Evolutionary conservation across 495 filamentous ascomycete genomes (phyloP).

Genomic region (Aspergillus ellipticus): DNA sequence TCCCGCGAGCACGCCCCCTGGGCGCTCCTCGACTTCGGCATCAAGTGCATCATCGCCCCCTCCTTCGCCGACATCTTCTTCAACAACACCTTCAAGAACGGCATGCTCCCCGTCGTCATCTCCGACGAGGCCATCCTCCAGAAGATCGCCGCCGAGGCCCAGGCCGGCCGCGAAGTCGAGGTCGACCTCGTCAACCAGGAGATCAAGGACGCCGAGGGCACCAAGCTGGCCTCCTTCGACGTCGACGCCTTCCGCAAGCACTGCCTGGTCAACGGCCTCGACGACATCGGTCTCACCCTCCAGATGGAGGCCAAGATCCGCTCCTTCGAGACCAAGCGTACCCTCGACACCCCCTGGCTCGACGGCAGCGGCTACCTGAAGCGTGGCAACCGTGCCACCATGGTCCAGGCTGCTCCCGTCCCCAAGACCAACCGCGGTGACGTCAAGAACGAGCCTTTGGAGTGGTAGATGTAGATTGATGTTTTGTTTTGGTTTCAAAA

Average conservation of each 20-base stretch:
- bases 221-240: slow-evolving; percentile 71
- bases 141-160: slow-evolving; percentile 73
- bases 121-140: slow-evolving; percentile 61
- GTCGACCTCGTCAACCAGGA: slow-evolving; percentile 84
- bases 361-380: slow-evolving; percentile 84
- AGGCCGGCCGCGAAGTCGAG: slow-evolving; percentile 80
- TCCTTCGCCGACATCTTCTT: slow-evolving; percentile 97
- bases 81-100: slow-evolving; percentile 99
- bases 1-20: slow-evolving; percentile 95
- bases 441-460: slow-evolving; percentile 78
- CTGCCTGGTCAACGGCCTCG: slow-evolving; percentile 89
- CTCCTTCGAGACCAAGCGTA: slow-evolving; percentile 74
- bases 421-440: slow-evolving; percentile 90
- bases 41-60: slow-evolving; percentile 88
- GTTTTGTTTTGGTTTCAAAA: background rate
- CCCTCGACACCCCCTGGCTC: slow-evolving; percentile 82
- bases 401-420: slow-evolving; percentile 77
- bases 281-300: slow-evolving; percentile 94
- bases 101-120: slow-evolving; percentile 89
- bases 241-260: slow-evolving; percentile 91
- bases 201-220: slow-evolving; percentile 72
- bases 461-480: slow-evolving; percentile 62
- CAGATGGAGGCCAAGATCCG: slow-evolving; percentile 87
- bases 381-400: slow-evolving; percentile 61
- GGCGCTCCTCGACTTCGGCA: slow-evolving; percentile 95